These are phyloP conservation scores for Aciculoconidium aculeatum DNA, from an alignment of 805 yeast species.

Conservation along the genomic window DNA sequence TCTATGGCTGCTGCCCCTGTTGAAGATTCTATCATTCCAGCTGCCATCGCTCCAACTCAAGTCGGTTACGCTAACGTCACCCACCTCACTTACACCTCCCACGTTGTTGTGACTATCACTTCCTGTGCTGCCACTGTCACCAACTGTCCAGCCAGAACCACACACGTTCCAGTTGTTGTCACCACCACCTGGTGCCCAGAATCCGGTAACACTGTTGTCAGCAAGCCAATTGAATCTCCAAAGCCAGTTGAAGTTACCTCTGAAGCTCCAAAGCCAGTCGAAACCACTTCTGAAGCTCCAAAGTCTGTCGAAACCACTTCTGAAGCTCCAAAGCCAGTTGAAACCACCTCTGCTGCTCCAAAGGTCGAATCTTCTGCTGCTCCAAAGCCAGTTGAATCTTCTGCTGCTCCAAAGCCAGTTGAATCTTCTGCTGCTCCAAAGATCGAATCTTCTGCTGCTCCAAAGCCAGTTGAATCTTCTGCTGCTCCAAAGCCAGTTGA, in stretches of 20 bases:
- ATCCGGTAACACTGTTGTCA: no score
- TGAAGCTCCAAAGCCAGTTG: slow-evolving; percentile 1
- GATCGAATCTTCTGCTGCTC: no score
- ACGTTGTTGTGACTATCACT: slow-evolving; percentile 23
- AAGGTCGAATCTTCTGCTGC: no score
- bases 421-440: no score
- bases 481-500: no score
- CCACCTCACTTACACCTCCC: slow-evolving; percentile 10
- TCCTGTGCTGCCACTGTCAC: slow-evolving; percentile 21
- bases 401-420: no score
- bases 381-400: slow-evolving; percentile 1
- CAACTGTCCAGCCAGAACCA: slow-evolving; percentile 19
- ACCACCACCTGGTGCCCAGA: slow-evolving; percentile 2
- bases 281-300: not conserved
- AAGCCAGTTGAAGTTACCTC: no score
- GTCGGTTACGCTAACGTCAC: slow-evolving; percentile 6
- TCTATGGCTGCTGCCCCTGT: no score
- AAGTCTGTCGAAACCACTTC: slow-evolving; percentile 1
- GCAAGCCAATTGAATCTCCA: no score
- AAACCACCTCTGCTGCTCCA: no score
- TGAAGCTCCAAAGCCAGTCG: slow-evolving; percentile 3
- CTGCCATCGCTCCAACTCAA: slow-evolving; percentile 5
- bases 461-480: no score
- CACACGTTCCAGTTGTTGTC: slow-evolving; percentile 3
- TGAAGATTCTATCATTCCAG: slow-evolving; percentile 1